Percentiles rank a stretch among this genome's conserved stretches.
Conservation (phyloP, 352 stramenopile species). For the Salisapilia sapeloensis region DNA sequence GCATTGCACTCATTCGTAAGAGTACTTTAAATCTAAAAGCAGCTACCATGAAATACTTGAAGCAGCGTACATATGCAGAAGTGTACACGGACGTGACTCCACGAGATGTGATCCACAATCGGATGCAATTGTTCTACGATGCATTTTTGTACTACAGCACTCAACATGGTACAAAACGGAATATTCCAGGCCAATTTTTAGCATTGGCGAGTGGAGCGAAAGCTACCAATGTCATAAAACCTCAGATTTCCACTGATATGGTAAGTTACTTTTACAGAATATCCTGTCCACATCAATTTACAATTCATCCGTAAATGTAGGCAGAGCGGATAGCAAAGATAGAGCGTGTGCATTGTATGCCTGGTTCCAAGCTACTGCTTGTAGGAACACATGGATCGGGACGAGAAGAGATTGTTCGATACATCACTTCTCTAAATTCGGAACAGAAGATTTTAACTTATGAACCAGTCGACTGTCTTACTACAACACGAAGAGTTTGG, state of each 20-base stretch:
- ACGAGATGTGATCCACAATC: no score
- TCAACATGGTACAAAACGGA: no score
- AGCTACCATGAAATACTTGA: no score
- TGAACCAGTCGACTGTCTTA: conserved; percentile 5
- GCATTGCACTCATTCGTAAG: no score
- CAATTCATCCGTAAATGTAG: conserved; percentile 9
- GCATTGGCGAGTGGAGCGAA: neutral
- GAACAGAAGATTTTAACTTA: conserved; percentile 9
- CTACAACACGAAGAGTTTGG: conserved; percentile 16
- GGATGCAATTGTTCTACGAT: no score
- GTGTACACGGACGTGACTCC: no score
- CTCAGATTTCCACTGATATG: conserved; percentile 3
- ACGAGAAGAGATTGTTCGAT: conserved; percentile 18
- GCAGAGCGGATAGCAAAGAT: conserved; percentile 12
- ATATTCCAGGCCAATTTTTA: no score
- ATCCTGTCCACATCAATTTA: conserved; percentile 4
- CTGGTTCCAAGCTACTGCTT: conserved; percentile 20
- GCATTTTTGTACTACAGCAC: no score
- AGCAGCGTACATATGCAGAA: no score
- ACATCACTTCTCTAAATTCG: conserved; percentile 7
- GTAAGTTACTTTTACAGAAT: conserved; percentile 4
- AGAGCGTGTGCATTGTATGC: conserved; percentile 17
- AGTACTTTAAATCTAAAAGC: no score
- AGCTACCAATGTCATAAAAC: conserved; percentile 1
- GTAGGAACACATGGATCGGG: conserved; percentile 11